phyloP scores from a whole-genome alignment of 83 land plant genomes.

The Diphasiastrum complanatum region DNA sequence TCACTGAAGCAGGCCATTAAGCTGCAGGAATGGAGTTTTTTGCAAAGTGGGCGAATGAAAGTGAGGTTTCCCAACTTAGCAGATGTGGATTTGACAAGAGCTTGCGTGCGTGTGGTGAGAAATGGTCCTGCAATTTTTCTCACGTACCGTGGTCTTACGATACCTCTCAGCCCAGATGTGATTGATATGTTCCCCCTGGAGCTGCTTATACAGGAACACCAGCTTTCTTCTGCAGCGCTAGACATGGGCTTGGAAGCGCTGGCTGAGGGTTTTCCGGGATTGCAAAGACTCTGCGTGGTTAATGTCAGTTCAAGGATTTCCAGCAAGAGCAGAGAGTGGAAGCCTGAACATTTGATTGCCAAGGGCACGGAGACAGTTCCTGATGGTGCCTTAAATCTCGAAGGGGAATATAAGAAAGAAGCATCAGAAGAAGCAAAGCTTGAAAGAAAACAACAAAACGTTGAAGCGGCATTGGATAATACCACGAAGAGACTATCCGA shows the following conservation, averaged over 20 bases:
- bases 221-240: constrained; percentile 26
- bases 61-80: too few species aligned
- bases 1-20: too few species aligned
- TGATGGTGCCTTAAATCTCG: background rate
- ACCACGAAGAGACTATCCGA: too few species aligned
- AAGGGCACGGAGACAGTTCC: constrained; percentile 1
- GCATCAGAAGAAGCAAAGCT: background rate
- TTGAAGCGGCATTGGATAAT: background rate
- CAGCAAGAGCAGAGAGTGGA: background rate
- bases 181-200: constrained; percentile 30
- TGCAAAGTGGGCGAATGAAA: too few species aligned
- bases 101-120: too few species aligned
- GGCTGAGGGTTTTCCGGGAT: constrained; percentile 26
- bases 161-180: constrained; percentile 23
- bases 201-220: constrained; percentile 31
- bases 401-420: background rate
- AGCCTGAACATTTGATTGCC: background rate
- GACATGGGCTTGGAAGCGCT: constrained; percentile 31
- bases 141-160: constrained; percentile 22
- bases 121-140: constrained; percentile 19
- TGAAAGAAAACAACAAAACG: background rate
- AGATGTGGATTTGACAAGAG: too few species aligned
- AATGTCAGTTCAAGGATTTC: constrained; percentile 14
- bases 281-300: constrained; percentile 30
- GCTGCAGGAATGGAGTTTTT: too few species aligned